Conservation (phyloP, 352 stramenopile genomes). For the Thalassiosira exigua region DNA sequence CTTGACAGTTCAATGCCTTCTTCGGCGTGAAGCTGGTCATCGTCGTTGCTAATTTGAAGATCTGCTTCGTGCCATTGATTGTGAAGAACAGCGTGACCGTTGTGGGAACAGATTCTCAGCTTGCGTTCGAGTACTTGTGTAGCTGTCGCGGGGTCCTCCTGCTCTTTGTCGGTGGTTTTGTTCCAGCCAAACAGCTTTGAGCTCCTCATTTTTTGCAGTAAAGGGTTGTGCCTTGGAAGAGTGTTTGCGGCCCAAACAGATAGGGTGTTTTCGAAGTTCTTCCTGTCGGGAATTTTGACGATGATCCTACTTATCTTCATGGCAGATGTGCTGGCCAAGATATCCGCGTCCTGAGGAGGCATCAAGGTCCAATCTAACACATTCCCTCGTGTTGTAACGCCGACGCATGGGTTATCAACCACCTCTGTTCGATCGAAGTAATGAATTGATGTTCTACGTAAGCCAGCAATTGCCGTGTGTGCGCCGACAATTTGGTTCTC, state of each 20-base stretch:
- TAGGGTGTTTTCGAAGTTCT: constrained; percentile 37
- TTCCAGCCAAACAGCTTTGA: constrained; percentile 29
- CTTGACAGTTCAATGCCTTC: constrained; percentile 22
- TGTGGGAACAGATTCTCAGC: constrained; percentile 47
- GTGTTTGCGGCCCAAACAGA: constrained; percentile 14
- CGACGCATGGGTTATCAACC: constrained; percentile 31
- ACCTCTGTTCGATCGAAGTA: constrained; percentile 46
- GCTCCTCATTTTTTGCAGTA: constrained; percentile 15
- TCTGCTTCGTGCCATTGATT: constrained; percentile 48
- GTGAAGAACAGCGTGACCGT: constrained; percentile 39
- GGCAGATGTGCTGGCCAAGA: constrained; percentile 15
- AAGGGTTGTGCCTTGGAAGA: constrained; percentile 4
- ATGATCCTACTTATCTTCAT: constrained; percentile 31
- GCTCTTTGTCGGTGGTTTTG: constrained; percentile 16
- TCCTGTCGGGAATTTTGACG: constrained; percentile 31
- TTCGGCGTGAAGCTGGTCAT: constrained; percentile 21
- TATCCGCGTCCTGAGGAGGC: constrained; percentile 17
- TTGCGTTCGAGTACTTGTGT: constrained; percentile 7
- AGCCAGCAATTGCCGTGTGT: constrained; percentile 85
- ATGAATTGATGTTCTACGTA: constrained; percentile 82
- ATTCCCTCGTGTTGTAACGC: constrained; percentile 36
- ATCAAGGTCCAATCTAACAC: constrained; percentile 40
- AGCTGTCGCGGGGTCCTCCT: neutral
- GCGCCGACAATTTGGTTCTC: constrained; percentile 90
- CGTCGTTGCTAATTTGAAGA: constrained; percentile 12